Evolutionary conservation across 345 rosid species (phyloP).

Genomic region (Lenwebbia sp.): DNA sequence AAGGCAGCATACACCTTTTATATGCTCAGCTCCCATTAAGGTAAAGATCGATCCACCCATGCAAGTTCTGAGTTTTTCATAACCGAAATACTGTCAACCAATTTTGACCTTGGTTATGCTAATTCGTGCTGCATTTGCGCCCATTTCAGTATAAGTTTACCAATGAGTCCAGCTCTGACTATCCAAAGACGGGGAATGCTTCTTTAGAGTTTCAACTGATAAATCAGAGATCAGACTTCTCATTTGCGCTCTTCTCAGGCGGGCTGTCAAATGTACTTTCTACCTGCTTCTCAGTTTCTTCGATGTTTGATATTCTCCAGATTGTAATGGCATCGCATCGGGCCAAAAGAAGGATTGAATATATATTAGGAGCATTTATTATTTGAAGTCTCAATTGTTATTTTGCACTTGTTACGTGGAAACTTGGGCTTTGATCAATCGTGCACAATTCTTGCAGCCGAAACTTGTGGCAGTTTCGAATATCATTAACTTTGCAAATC

Average conservation of each 20-base stretch:
- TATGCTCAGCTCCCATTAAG: conserved; percentile 90
- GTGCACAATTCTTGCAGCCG: conserved; percentile 42
- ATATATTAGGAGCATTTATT: not conserved
- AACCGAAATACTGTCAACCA: not conserved
- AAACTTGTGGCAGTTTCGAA: conserved; percentile 62
- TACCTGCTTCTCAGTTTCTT: not conserved
- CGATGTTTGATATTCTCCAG: not conserved
- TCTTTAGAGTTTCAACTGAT: conserved; percentile 55
- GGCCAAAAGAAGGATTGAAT: not conserved
- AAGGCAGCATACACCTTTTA: conserved; percentile 37
- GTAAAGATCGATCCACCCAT: conserved; percentile 11
- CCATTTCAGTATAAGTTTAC: conserved; percentile 57
- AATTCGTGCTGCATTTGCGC: not conserved
- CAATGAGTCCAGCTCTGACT: conserved; percentile 25
- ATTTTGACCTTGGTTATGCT: not conserved
- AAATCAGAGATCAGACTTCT: conserved; percentile 85
- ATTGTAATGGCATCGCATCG: not conserved
- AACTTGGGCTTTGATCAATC: not conserved
- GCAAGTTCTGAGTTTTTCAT: not conserved
- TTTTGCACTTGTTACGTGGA: not conserved
- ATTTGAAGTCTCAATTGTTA: not conserved
- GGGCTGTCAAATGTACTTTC: conserved; percentile 44
- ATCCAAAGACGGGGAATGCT: conserved; percentile 46
- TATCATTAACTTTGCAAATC: conserved; percentile 44
- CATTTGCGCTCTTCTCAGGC: conserved; percentile 66